A percentile compares a stretch with the other conserved stretches of the same genome.
Evolutionary conservation across 2,329 filamentous ascomycete genomes (phyloP).

Genomic region (Neonectria ditissima): DNA sequence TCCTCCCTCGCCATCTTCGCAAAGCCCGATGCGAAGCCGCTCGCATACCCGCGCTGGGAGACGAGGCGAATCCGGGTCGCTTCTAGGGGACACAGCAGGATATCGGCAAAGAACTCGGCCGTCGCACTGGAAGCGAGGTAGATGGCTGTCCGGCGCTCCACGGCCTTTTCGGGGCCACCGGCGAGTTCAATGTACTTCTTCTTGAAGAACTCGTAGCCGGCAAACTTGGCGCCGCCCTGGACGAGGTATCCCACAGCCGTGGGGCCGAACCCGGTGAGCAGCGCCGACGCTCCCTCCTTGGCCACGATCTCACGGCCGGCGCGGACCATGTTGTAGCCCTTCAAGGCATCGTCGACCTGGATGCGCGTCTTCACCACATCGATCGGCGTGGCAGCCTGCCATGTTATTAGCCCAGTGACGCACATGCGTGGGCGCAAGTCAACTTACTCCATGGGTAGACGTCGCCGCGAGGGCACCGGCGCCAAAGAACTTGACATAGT

Average conservation of each 20-base stretch:
- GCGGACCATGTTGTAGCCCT: slow-evolving; percentile 85
- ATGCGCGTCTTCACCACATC: slow-evolving; percentile 90
- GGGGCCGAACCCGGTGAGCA: slow-evolving; percentile 86
- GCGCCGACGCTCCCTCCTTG: slow-evolving; percentile 81
- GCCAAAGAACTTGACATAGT: slow-evolving; percentile 66
- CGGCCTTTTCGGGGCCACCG: slow-evolving; percentile 62
- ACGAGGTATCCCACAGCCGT: slow-evolving; percentile 90
- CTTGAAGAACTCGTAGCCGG: slow-evolving; percentile 95
- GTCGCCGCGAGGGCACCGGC: slow-evolving; percentile 66
- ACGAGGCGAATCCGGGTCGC: slow-evolving; percentile 84
- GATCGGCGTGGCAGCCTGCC: slow-evolving; percentile 64
- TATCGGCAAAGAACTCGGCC: slow-evolving; percentile 79
- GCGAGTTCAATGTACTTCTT: slow-evolving; percentile 81
- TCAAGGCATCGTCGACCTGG: slow-evolving; percentile 87
- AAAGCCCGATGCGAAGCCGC: slow-evolving; percentile 78
- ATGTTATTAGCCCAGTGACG: slow-evolving; percentile 15
- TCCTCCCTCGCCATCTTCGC: slow-evolving; percentile 80
- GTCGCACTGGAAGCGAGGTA: slow-evolving; percentile 79
- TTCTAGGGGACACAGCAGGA: slow-evolving; percentile 90
- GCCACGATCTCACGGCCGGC: slow-evolving; percentile 82
- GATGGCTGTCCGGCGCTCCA: slow-evolving; percentile 63
- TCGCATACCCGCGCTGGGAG: slow-evolving; percentile 82
- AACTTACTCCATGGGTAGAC: slow-evolving; percentile 61
- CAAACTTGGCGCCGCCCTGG: slow-evolving; percentile 91
- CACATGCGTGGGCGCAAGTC: neutral